Percentiles rank a stretch among this genome's conserved stretches.
Evolutionary conservation across 805 yeast genomes (phyloP).

Genomic region (Nakazawaea anatomiae): DNA sequence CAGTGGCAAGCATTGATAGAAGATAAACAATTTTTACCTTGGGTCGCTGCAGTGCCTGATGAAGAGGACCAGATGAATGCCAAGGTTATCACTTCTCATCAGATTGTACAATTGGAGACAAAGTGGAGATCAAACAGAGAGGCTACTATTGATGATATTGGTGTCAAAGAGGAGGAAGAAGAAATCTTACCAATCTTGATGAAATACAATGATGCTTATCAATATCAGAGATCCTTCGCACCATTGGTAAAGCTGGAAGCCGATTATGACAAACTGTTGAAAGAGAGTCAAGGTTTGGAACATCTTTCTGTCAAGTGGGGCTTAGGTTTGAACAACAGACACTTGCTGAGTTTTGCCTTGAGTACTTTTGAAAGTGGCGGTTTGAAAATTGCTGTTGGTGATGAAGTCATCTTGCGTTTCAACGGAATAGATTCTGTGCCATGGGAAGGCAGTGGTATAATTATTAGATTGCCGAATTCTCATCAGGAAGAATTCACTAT

Average conservation of each 20-base stretch:
- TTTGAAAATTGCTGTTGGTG: slow-evolving; percentile 76
- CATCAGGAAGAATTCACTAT: slow-evolving; percentile 63
- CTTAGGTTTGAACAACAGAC: slow-evolving; percentile 54
- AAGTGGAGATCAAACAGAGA: slow-evolving; percentile 72
- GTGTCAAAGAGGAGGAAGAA: slow-evolving; percentile 43
- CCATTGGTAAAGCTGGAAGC: slow-evolving; percentile 81
- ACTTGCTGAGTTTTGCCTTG: slow-evolving; percentile 62
- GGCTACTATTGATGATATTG: slow-evolving; percentile 67
- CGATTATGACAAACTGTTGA: slow-evolving; percentile 66
- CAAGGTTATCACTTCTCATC: slow-evolving; percentile 50
- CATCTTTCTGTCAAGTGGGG: slow-evolving; percentile 74
- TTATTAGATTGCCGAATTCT: slow-evolving; percentile 65
- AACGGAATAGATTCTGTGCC: slow-evolving; percentile 48
- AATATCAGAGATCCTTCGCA: slow-evolving; percentile 79
- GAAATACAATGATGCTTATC: slow-evolving; percentile 76
- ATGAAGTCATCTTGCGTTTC: slow-evolving; percentile 66
- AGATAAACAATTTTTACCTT: slow-evolving; percentile 67
- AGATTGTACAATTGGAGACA: slow-evolving; percentile 68
- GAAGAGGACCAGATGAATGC: slow-evolving; percentile 59
- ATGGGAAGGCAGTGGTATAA: slow-evolving; percentile 73
- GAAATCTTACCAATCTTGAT: slow-evolving; percentile 67
- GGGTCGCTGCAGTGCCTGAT: slow-evolving; percentile 72
- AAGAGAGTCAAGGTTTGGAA: slow-evolving; percentile 73
- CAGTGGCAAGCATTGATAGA: slow-evolving; percentile 87
- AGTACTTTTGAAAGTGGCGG: slow-evolving; percentile 63